These are phyloP conservation scores for Lachnellula willkommii DNA, from an alignment of 2,329 filamentous ascomycete species.

Conservation along the genomic window DNA sequence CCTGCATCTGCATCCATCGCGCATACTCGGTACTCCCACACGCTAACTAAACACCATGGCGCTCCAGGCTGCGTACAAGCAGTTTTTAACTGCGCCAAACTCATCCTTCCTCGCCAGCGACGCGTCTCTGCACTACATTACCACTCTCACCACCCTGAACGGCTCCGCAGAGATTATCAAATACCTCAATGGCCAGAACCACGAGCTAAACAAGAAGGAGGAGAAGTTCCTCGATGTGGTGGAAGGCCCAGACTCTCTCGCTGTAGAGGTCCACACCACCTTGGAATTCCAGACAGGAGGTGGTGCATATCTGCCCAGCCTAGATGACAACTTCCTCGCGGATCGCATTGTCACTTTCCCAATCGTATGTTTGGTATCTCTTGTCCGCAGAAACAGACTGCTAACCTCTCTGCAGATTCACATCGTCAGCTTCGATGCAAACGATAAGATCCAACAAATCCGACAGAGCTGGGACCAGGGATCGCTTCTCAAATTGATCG, in stretches of 20 bases:
- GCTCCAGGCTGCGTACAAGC: slow-evolving; percentile 56
- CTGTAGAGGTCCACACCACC: slow-evolving; percentile 73
- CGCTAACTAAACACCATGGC: slow-evolving; percentile 35
- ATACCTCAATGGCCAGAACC: slow-evolving; percentile 67
- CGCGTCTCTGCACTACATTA: slow-evolving; percentile 79
- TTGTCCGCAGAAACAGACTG: not conserved
- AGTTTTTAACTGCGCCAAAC: slow-evolving; percentile 65
- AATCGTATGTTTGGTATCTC: slow-evolving; percentile 56
- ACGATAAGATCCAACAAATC: slow-evolving; percentile 78
- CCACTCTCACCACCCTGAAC: slow-evolving; percentile 71
- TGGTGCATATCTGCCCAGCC: slow-evolving; percentile 76
- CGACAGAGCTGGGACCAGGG: slow-evolving; percentile 95
- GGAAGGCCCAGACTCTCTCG: slow-evolving; percentile 64
- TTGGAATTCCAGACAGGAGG: slow-evolving; percentile 78
- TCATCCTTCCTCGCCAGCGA: slow-evolving; percentile 57
- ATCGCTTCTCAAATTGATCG: slow-evolving; percentile 84
- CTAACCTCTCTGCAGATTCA: slow-evolving; percentile 57
- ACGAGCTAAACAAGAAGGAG: slow-evolving; percentile 75
- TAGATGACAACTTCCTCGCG: slow-evolving; percentile 91
- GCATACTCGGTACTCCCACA: not conserved
- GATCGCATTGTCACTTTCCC: slow-evolving; percentile 75
- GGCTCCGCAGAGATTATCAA: slow-evolving; percentile 73
- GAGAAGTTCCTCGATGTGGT: slow-evolving; percentile 70
- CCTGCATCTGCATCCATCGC: slow-evolving; percentile 1
- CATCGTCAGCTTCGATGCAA: slow-evolving; percentile 74